A percentile compares a stretch with the other conserved stretches of the same genome.
Evolutionary conservation across 306 rosid genomes (phyloP).

Genomic region (Abrus precatorius): DNA sequence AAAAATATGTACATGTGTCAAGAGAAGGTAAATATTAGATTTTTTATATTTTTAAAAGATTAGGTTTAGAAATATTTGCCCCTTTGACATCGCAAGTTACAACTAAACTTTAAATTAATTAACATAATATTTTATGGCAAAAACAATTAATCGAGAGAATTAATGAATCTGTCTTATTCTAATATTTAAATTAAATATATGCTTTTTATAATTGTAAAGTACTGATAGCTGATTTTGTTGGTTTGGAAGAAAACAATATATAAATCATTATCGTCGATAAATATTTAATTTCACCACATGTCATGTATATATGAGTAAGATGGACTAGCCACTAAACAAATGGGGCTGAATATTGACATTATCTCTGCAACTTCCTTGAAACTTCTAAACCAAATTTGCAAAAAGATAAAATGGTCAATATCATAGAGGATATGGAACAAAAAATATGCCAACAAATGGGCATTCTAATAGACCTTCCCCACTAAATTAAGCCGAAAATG

Average conservation of each 20-base stretch:
- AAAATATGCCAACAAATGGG: slow-evolving; percentile 22
- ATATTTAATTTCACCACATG: slow-evolving; percentile 49
- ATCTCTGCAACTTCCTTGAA: slow-evolving; percentile 60
- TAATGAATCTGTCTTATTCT: slow-evolving; percentile 51
- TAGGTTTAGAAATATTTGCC: slow-evolving; percentile 23
- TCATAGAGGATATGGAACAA: slow-evolving; percentile 7
- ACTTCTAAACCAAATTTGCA: slow-evolving; percentile 49
- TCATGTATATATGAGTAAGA: slow-evolving; percentile 47
- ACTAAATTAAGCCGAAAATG: slow-evolving; percentile 23
- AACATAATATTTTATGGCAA: slow-evolving; percentile 29
- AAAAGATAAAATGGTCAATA: slow-evolving; percentile 45
- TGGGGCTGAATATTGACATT: slow-evolving; percentile 52
- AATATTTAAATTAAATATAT: slow-evolving; percentile 10
- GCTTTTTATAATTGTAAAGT: slow-evolving; percentile 32
- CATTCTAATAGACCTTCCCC: slow-evolving; percentile 32
- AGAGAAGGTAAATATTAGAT: slow-evolving; percentile 33
- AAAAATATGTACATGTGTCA: slow-evolving; percentile 49
- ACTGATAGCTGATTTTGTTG: slow-evolving; percentile 52
- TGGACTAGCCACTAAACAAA: slow-evolving; percentile 52
- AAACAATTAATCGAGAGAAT: slow-evolving; percentile 33
- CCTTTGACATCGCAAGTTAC: slow-evolving; percentile 45
- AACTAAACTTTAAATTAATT: slow-evolving; percentile 36
- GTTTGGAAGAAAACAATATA: slow-evolving; percentile 47
- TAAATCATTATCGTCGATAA: slow-evolving; percentile 42
- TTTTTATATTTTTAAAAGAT: neutral